Conservation (phyloP, 805 yeast species). For the Suhomyces xylopsoci region DNA sequence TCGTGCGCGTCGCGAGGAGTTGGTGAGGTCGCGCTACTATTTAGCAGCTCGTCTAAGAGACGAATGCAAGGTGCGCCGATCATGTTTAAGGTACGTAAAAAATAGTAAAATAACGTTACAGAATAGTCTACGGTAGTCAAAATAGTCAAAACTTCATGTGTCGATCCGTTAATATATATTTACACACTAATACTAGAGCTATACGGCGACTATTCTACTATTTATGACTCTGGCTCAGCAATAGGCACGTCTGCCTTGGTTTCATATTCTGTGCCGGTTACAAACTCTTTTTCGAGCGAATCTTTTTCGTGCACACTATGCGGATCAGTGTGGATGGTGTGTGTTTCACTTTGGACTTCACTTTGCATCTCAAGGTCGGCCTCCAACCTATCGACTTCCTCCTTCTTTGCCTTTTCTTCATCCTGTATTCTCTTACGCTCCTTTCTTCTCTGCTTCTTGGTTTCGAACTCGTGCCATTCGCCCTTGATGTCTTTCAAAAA, state of each 20-base stretch:
- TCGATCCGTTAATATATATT: background rate
- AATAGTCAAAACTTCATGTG: background rate
- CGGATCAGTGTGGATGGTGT: background rate
- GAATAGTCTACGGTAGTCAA: background rate
- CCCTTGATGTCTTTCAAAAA: slow-evolving; percentile 59
- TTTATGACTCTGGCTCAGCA: background rate
- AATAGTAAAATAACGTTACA: background rate
- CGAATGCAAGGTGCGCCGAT: background rate
- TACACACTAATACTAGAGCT: no score
- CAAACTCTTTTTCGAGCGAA: background rate
- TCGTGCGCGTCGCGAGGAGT: background rate
- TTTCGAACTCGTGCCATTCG: slow-evolving; percentile 98
- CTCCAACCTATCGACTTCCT: background rate
- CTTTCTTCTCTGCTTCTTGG: slow-evolving; percentile 68
- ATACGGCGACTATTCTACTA: background rate
- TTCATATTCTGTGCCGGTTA: no score
- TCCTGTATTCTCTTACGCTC: slow-evolving; percentile 41
- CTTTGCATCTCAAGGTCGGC: background rate
- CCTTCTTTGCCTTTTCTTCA: slow-evolving; percentile 11
- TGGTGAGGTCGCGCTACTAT: no score
- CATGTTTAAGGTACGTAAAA: background rate
- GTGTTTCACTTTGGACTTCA: background rate
- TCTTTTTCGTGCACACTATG: background rate
- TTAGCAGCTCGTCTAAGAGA: background rate
- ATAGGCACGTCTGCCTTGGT: background rate